phyloP scores from a whole-genome alignment of 345 rosid species.

The Eucalyptus camaldulensis region DNA sequence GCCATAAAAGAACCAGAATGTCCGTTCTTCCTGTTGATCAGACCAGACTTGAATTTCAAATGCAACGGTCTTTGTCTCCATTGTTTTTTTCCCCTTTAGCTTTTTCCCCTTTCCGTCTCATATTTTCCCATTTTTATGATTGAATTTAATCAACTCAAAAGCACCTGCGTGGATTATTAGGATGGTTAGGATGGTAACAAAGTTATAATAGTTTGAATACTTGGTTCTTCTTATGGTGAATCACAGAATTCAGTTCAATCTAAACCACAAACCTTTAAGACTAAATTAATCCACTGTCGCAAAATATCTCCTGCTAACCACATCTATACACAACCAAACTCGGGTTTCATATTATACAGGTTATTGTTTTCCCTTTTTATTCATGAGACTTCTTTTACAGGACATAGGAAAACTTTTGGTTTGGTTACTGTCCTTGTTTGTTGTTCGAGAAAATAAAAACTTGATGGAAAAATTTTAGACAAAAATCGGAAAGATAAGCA shows the following conservation, averaged over 20 bases:
- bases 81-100: not conserved
- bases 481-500: not conserved
- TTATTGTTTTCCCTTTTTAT: not conserved
- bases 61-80: conserved; percentile 16
- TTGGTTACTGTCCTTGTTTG: not conserved
- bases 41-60: conserved; percentile 23
- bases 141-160: not conserved
- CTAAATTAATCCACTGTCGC: not conserved
- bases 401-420: not conserved
- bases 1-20: not conserved
- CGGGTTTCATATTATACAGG: not conserved
- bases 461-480: not conserved
- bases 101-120: not conserved
- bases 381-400: not conserved
- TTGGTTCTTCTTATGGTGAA: not conserved
- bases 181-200: not conserved
- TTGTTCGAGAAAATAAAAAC: not conserved
- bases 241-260: not conserved
- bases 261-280: not conserved
- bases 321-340: not conserved
- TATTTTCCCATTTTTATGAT: not conserved
- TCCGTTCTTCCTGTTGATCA: not conserved
- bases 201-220: not conserved
- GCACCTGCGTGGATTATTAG: not conserved
- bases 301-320: not conserved